A percentile compares a stretch with the other conserved stretches of the same genome.
phyloP scores from a whole-genome alignment of 805 yeast genomes.

The Candida wancherniae region DNA sequence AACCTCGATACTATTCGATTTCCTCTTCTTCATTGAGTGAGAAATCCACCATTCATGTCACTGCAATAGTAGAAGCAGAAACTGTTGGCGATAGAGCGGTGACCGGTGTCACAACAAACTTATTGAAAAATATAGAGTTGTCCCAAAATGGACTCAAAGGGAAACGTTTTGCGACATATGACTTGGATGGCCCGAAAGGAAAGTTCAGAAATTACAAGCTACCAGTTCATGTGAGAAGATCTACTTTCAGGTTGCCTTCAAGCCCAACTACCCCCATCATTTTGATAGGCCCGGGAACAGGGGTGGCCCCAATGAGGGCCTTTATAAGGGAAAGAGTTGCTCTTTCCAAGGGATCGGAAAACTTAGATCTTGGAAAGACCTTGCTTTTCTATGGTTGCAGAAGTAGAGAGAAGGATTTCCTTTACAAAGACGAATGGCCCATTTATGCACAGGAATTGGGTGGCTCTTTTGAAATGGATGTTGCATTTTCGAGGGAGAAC shows the following conservation, averaged over 20 bases:
- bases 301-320: conserved; percentile 97
- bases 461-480: conserved; percentile 60
- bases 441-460: conserved; percentile 60
- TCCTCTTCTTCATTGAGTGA: conserved; percentile 83
- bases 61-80: conserved; percentile 86
- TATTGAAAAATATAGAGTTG: conserved; percentile 67
- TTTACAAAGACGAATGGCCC: conserved; percentile 89
- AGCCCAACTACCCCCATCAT: conserved; percentile 80
- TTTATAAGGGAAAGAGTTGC: conserved; percentile 83
- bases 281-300: conserved; percentile 97
- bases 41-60: conserved; percentile 70
- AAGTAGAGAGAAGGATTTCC: conserved; percentile 68
- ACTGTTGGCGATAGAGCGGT: conserved; percentile 30
- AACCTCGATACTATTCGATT: conserved; percentile 94
- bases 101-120: conserved; percentile 88
- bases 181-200: conserved; percentile 79
- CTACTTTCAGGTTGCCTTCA: conserved; percentile 89
- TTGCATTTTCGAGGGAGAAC: conserved; percentile 82
- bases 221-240: conserved; percentile 91
- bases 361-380: conserved; percentile 55
- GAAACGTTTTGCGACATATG: conserved; percentile 53
- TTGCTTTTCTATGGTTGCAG: conserved; percentile 87
- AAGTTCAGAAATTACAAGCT: conserved; percentile 51
- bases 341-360: conserved; percentile 28
- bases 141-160: conserved; percentile 42